Conservation (phyloP, 2,329 filamentous ascomycete species). For the Aureobasidium leucospermi region DNA sequence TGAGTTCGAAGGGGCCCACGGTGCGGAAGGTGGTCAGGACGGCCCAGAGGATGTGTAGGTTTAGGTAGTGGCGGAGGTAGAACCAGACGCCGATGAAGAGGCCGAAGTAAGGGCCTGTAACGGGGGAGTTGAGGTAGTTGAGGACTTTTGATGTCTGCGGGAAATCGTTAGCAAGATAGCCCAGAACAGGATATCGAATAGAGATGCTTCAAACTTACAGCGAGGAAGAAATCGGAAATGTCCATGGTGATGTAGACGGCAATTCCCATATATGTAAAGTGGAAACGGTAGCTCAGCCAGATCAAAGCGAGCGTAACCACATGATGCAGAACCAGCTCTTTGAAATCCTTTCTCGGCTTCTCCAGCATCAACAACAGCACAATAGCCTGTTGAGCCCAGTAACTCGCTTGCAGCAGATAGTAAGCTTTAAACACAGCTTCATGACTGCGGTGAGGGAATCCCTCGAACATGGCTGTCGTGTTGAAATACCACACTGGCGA, state of each 20-base stretch:
- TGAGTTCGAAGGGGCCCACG: slow-evolving; percentile 65
- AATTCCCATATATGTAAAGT: slow-evolving; percentile 91
- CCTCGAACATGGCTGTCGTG: slow-evolving; percentile 81
- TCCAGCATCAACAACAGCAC: slow-evolving; percentile 81
- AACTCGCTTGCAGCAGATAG: slow-evolving; percentile 88
- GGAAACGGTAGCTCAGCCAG: slow-evolving; percentile 82
- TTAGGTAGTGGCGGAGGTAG: slow-evolving; percentile 82
- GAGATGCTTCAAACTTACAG: slow-evolving; percentile 49
- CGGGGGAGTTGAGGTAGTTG: slow-evolving; percentile 75
- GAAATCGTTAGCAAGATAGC: neutral
- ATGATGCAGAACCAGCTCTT: slow-evolving; percentile 85
- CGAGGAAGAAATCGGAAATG: slow-evolving; percentile 91
- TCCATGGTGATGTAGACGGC: slow-evolving; percentile 94
- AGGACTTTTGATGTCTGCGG: slow-evolving; percentile 76
- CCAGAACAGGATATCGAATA: no score
- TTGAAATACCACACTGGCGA: slow-evolving; percentile 98
- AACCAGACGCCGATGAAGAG: slow-evolving; percentile 78
- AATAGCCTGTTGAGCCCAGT: slow-evolving; percentile 92
- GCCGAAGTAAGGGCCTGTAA: slow-evolving; percentile 79
- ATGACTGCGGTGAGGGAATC: slow-evolving; percentile 76
- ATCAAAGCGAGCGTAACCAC: slow-evolving; percentile 83
- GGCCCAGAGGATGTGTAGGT: slow-evolving; percentile 68
- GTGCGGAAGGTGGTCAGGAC: slow-evolving; percentile 69
- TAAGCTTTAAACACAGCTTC: slow-evolving; percentile 85
- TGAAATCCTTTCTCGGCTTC: slow-evolving; percentile 91